Conservation (phyloP, 805 yeast genomes). For the Candida maesae region DNA sequence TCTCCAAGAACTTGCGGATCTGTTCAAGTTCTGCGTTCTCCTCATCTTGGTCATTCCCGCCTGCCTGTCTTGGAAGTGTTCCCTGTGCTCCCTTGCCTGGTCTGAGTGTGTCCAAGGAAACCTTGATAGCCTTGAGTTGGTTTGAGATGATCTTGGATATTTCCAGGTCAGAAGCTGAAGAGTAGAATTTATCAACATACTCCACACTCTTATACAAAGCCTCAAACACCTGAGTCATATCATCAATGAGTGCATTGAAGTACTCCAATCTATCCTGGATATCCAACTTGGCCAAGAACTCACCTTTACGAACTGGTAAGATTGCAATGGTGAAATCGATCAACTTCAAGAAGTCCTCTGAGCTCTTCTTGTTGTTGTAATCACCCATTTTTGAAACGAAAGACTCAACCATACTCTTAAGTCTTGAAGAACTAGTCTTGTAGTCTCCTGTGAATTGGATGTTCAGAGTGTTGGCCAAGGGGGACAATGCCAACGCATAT, state of each 20-base stretch:
- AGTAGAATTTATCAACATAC: constrained; percentile 43
- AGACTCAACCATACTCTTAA: constrained; percentile 35
- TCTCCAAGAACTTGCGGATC: constrained; percentile 30
- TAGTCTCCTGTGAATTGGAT: constrained; percentile 51
- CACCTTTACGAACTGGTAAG: constrained; percentile 46
- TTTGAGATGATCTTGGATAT: constrained; percentile 52
- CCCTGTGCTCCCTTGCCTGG: constrained; percentile 13
- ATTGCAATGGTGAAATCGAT: constrained; percentile 48
- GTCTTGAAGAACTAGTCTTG: constrained; percentile 39
- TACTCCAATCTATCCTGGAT: constrained; percentile 33
- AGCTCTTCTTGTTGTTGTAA: constrained; percentile 17
- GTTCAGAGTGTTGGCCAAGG: constrained; percentile 55
- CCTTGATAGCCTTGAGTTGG: constrained; percentile 49
- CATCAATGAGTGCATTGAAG: constrained; percentile 31
- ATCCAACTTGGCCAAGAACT: constrained; percentile 33
- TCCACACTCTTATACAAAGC: constrained; percentile 31
- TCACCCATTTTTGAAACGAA: constrained; percentile 21
- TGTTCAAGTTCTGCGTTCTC: constrained; percentile 37
- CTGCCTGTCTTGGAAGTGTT: constrained; percentile 4
- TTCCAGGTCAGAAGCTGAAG: constrained; percentile 48
- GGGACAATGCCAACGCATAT: constrained; percentile 47
- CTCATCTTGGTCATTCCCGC: constrained; percentile 10
- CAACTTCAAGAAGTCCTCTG: constrained; percentile 28
- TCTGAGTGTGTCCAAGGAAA: constrained; percentile 45
- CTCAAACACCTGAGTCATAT: constrained; percentile 38